A percentile compares a stretch with the other conserved stretches of the same genome.
These are phyloP conservation scores for Buddleja alternifolia DNA, from an alignment of 257 asterid species.

Conservation along the genomic window DNA sequence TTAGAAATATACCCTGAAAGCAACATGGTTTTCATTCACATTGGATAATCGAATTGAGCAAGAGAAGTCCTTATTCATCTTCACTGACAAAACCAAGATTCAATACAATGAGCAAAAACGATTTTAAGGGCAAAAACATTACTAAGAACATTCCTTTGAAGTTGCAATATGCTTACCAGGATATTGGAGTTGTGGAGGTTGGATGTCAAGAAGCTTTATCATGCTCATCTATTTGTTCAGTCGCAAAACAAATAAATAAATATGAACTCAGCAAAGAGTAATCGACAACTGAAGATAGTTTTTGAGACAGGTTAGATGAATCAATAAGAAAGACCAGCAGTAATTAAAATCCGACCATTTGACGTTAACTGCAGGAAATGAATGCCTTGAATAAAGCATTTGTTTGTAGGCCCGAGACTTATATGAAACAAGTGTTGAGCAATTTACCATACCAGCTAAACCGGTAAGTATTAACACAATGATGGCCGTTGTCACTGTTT, in stretches of 20 bases:
- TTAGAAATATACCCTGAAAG: conserved; percentile 34
- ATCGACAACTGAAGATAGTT: conserved; percentile 24
- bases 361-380: too few species aligned
- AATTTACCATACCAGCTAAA: too few species aligned
- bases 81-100: conserved; percentile 21
- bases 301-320: too few species aligned
- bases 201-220: conserved; percentile 34
- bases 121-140: too few species aligned
- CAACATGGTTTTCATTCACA: conserved; percentile 34
- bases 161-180: conserved; percentile 41
- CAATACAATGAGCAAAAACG: conserved; percentile 20
- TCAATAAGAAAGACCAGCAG: too few species aligned
- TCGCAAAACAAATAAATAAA: conserved; percentile 12
- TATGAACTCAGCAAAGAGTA: conserved; percentile 14
- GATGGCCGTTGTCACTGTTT: too few species aligned
- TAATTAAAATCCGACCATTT: too few species aligned
- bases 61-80: conserved; percentile 22
- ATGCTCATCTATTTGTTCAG: conserved; percentile 28
- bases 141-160: background rate
- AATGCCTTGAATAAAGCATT: too few species aligned
- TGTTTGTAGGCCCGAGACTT: too few species aligned
- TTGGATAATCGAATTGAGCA: conserved; percentile 34
- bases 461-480: too few species aligned
- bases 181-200: conserved; percentile 34
- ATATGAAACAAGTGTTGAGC: too few species aligned